Percentiles rank a stretch among this genome's conserved stretches.
phyloP scores from a whole-genome alignment of 257 asterid species.

The Galeopsis tetrahit region DNA sequence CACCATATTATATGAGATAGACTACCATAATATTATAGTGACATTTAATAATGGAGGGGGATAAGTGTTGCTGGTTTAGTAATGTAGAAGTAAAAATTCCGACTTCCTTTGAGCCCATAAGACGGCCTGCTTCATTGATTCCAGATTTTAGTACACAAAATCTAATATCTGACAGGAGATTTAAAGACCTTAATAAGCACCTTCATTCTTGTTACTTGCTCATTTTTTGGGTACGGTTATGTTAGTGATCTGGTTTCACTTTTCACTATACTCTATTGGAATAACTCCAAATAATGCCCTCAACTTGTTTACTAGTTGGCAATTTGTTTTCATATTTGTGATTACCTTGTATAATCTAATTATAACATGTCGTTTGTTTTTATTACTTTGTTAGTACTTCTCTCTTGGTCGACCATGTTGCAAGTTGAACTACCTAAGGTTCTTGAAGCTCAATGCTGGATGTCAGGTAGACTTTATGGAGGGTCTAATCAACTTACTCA shows the following conservation, averaged over 20 bases:
- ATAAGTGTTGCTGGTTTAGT: not conserved
- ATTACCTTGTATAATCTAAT: too few relatives aligned
- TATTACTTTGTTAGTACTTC: conserved; percentile 24
- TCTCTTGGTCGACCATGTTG: not conserved
- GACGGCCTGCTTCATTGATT: not conserved
- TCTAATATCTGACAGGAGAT: not conserved
- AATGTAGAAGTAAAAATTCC: not conserved
- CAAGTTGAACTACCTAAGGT: not conserved
- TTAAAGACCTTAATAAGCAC: not conserved
- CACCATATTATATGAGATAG: not conserved
- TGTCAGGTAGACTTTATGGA: not conserved
- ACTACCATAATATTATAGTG: not conserved
- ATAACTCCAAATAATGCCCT: not conserved
- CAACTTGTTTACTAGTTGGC: conserved; percentile 1
- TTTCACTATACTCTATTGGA: not conserved
- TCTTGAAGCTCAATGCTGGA: too few relatives aligned
- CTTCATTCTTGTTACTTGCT: conserved; percentile 1
- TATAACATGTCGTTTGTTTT: not conserved
- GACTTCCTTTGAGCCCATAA: not conserved
- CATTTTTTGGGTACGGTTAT: not conserved
- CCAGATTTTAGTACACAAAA: not conserved
- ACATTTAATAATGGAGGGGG: conserved; percentile 2
- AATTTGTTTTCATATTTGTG: not conserved
- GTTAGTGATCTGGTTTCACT: not conserved
- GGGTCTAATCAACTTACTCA: conserved; percentile 32